Percentiles rank a stretch among this genome's conserved stretches.
phyloP scores from a whole-genome alignment of 129 eudicot species.

The Pulicaria dysenterica region DNA sequence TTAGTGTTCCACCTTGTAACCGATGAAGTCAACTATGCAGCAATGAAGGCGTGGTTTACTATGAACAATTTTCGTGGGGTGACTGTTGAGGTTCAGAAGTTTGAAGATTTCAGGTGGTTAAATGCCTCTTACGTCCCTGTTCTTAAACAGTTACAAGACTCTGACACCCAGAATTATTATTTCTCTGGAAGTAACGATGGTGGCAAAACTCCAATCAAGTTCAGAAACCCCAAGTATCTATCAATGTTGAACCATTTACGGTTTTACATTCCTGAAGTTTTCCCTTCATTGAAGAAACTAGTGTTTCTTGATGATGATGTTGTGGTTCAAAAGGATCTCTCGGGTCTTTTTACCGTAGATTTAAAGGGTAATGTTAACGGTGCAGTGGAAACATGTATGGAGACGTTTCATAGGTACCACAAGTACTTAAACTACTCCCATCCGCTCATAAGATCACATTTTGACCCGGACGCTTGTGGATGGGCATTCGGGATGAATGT shows the following conservation, averaged over 20 bases:
- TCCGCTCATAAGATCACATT: constrained; percentile 50
- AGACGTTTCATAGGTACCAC: constrained; percentile 54
- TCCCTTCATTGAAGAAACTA: constrained; percentile 49
- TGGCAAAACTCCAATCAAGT: constrained; percentile 53
- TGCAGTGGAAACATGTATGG: constrained; percentile 64
- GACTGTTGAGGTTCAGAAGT: constrained; percentile 51
- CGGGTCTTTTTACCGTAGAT: constrained; percentile 45
- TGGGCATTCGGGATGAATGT: constrained; percentile 74
- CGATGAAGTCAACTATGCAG: constrained; percentile 49
- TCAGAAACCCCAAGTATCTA: constrained; percentile 56
- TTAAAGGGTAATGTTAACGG: constrained; percentile 58
- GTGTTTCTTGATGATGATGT: constrained; percentile 68
- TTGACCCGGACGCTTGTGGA: constrained; percentile 64
- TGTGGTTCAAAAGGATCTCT: constrained; percentile 54
- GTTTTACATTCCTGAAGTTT: constrained; percentile 63
- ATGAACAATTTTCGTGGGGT: constrained; percentile 48
- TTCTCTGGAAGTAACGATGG: constrained; percentile 50
- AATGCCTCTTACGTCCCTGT: constrained; percentile 53
- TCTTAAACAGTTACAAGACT: constrained; percentile 52
- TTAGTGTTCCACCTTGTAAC: constrained; percentile 63
- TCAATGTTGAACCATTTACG: constrained; percentile 62
- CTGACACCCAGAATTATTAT: constrained; percentile 51
- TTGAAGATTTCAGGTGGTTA: constrained; percentile 58
- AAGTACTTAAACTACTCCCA: constrained; percentile 60
- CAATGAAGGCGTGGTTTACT: constrained; percentile 58